Evolutionary conservation across 306 rosid genomes (phyloP).

Genomic region (Cotoneaster glaucophyllus): DNA sequence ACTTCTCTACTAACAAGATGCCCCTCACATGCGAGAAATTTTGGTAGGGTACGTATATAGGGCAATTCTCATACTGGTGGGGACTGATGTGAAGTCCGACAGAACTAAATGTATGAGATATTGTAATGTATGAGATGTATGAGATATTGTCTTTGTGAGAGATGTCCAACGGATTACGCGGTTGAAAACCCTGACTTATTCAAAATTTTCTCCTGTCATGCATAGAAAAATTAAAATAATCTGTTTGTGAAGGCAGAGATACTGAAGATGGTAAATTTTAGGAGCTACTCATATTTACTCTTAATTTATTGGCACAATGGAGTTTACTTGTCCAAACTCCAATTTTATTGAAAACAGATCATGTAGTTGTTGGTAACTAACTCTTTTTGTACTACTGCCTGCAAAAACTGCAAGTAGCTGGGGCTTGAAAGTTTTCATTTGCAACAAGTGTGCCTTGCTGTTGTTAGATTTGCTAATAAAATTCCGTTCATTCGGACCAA

Average conservation of each 20-base stretch:
- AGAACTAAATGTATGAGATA: no score
- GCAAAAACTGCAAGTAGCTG: background rate
- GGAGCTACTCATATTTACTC: background rate
- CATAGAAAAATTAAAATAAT: no score
- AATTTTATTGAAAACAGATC: background rate
- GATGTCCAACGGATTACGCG: no score
- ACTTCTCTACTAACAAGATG: background rate
- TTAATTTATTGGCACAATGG: background rate
- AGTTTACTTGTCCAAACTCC: background rate
- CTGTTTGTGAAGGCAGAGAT: background rate
- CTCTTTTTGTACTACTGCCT: background rate
- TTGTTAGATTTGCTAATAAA: slow-evolving; percentile 8
- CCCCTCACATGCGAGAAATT: no score
- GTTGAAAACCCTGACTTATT: no score
- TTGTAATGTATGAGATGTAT: no score
- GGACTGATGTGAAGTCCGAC: no score
- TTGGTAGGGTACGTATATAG: no score
- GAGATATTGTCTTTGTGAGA: no score
- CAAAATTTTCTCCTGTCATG: no score
- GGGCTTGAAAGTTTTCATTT: background rate
- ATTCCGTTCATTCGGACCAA: slow-evolving; percentile 8
- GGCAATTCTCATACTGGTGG: no score
- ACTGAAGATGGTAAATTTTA: background rate
- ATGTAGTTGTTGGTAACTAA: background rate
- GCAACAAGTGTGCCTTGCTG: background rate